phyloP scores from a whole-genome alignment of 257 asterid species.

The Plantago elongata region DNA sequence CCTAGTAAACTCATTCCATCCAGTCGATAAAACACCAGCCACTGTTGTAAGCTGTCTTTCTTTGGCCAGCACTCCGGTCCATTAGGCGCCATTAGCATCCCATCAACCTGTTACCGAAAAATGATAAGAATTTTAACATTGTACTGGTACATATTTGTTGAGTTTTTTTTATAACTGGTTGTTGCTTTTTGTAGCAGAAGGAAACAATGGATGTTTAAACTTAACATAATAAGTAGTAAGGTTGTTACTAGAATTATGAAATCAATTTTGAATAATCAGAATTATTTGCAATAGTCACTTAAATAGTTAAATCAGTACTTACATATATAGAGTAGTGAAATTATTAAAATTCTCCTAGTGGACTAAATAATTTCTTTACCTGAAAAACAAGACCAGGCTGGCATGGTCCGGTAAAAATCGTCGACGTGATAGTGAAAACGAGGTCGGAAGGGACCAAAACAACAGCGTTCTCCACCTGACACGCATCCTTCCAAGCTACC shows the following conservation, averaged over 20 bases:
- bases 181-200: too few species aligned
- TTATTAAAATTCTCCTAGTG: too few species aligned
- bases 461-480: conserved; percentile 57
- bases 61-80: conserved; percentile 97
- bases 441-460: conserved; percentile 49
- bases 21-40: conserved; percentile 84
- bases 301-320: too few species aligned
- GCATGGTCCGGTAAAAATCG: conserved; percentile 91
- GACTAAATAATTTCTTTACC: conserved; percentile 26
- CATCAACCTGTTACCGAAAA: conserved; percentile 51
- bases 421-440: conserved; percentile 64
- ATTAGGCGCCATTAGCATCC: conserved; percentile 79
- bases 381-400: conserved; percentile 75
- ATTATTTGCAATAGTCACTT: too few species aligned
- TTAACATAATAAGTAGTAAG: too few species aligned
- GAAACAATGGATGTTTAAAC: too few species aligned
- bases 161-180: too few species aligned
- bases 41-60: conserved; percentile 67
- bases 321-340: too few species aligned
- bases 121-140: too few species aligned
- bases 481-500: conserved; percentile 86
- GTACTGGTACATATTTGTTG: not conserved
- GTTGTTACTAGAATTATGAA: too few species aligned
- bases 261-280: too few species aligned
- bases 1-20: conserved; percentile 68